These are phyloP conservation scores for Syzygium jambos DNA, from an alignment of 345 rosid species.

Conservation along the genomic window DNA sequence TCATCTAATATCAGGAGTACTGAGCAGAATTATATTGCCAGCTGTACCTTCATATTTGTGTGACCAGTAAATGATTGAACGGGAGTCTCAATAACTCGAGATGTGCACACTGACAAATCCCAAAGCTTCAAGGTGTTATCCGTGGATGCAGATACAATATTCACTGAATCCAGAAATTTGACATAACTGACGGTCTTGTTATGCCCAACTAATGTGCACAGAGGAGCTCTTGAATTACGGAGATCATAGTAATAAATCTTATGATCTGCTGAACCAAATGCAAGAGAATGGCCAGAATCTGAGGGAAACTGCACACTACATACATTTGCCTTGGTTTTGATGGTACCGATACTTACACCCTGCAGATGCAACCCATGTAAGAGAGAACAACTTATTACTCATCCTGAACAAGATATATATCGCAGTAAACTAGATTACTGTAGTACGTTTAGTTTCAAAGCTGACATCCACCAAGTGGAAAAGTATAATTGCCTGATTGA, in stretches of 20 bases:
- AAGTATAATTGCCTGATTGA: conserved; percentile 98
- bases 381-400: conserved; percentile 35
- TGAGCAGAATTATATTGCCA: not conserved
- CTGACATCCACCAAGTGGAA: conserved; percentile 81
- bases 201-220: conserved; percentile 80
- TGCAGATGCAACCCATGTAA: conserved; percentile 44
- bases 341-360: conserved; percentile 81
- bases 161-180: conserved; percentile 68
- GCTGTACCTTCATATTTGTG: conserved; percentile 67
- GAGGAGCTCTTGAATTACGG: conserved; percentile 69
- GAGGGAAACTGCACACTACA: conserved; percentile 90
- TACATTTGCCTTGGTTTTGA: conserved; percentile 86
- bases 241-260: conserved; percentile 87
- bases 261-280: conserved; percentile 97
- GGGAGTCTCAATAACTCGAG: conserved; percentile 67
- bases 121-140: conserved; percentile 96
- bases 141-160: conserved; percentile 84
- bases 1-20: not conserved
- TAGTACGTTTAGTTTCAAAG: conserved; percentile 68
- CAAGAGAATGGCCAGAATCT: conserved; percentile 71
- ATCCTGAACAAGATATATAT: conserved; percentile 12
- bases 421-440: conserved; percentile 33
- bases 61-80: conserved; percentile 85
- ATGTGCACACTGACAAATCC: conserved; percentile 72
- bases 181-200: conserved; percentile 87